Base-by-base conservation (phyloP, 2,329 filamentous ascomycete species). In the Talaromyces funiculosus region DNA sequence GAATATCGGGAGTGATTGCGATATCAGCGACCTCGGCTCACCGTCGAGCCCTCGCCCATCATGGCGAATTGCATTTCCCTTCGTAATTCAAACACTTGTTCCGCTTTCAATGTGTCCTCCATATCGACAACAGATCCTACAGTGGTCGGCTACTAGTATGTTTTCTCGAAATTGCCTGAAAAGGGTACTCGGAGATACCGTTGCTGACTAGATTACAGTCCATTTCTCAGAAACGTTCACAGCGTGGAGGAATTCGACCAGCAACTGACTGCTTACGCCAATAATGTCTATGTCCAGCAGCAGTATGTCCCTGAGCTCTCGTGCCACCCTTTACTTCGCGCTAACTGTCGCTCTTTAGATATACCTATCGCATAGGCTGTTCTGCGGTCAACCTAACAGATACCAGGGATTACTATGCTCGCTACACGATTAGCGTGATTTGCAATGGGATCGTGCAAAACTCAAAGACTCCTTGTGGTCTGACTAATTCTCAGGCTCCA, bases 401-500 rank as follows among this genome's bases (percentile, higher is more conserved):
- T 72, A 88, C 91, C 3, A 88, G 85, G 66, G 83, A 89, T 69
- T 84, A 92, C 69, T 99, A 99, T 76, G 93, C 94, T 53, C 88
- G 94, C 68, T 99, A 93, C 77, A 96, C 93, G 4, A 94, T 86
- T 51, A 94, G 90, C 63, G 88, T 95, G 64, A 83, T 99, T 65
- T 99, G 94, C 82, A 97, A 95, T 80, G 84, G 90, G 65, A 89
- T 99, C 71, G 85, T 99, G 55, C 94, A 99, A 75, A 92, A 91
- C 71, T 97, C 94, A 4, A 86, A 88, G 68, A 72, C 77, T 10
- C 71, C 82, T 26, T 99, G 94, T 76, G 76, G 78, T 20, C 78
- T 95, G 49, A 83, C 87, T 0, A 74, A 81, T n/a, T 76, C 81
- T 31, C 78, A 87, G 43, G 85, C 90, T 4, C 80, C 81, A 61